These are phyloP conservation scores for Termitomyces sp. DNA, from an alignment of 768 basidiomycete genomes.

Conservation along the genomic window DNA sequence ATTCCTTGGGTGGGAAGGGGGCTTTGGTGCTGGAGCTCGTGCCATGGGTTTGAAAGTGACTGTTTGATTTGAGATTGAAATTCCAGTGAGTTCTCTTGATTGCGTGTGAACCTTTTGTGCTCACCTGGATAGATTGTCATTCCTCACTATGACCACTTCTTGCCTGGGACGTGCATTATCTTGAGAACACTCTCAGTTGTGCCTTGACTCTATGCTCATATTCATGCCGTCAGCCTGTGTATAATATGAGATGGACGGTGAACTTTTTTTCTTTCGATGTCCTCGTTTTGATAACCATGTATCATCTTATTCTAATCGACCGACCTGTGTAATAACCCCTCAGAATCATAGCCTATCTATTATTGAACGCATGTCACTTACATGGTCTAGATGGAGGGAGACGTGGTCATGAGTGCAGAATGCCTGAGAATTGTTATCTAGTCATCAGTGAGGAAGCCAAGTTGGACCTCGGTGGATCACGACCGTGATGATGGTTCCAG, in stretches of 20 bases:
- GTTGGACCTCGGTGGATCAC: not conserved
- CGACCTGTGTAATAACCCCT: not conserved
- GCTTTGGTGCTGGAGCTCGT: slow-evolving; percentile 73
- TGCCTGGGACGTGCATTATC: not conserved
- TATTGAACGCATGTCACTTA: not conserved
- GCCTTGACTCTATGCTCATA: not conserved
- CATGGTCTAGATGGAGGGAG: not conserved
- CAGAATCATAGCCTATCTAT: not conserved
- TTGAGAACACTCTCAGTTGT: not conserved
- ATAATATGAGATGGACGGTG: not conserved
- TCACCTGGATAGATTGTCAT: slow-evolving; percentile 1
- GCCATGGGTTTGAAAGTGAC: slow-evolving; percentile 55
- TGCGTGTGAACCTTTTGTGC: not conserved
- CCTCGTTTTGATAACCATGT: not conserved
- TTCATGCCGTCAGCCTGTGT: not conserved
- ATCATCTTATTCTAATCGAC: not conserved
- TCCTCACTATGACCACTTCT: not conserved
- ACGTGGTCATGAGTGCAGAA: not conserved
- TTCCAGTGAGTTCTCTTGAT: slow-evolving; percentile 3
- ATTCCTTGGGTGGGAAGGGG: slow-evolving; percentile 79
- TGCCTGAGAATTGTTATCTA: not conserved
- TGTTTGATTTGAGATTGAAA: slow-evolving; percentile 5
- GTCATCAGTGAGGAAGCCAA: not conserved
- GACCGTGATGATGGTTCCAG: not conserved
- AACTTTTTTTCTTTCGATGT: not conserved